Conservation (phyloP, 106 monocot species). For the Agapanthus africanus region DNA sequence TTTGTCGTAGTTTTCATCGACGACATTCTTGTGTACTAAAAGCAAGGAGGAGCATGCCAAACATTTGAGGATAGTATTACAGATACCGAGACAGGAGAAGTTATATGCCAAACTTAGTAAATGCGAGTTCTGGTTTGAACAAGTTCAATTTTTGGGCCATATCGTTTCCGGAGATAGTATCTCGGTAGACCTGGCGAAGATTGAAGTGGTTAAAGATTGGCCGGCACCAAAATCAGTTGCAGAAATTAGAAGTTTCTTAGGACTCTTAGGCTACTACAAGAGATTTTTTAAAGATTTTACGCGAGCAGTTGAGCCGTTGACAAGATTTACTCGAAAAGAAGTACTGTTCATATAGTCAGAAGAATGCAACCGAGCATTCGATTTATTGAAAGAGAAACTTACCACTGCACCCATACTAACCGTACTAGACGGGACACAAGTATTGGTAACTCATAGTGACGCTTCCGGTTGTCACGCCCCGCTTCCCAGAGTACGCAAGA, state of each 20-base stretch:
- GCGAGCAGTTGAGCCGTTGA: neutral
- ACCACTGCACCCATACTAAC: neutral
- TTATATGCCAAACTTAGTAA: neutral
- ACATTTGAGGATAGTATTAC: neutral
- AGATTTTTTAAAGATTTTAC: neutral
- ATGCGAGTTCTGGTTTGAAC: neutral
- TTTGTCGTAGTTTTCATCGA: neutral
- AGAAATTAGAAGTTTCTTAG: constrained; percentile 6
- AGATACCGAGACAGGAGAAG: neutral
- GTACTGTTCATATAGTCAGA: neutral
- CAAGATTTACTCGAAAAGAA: neutral
- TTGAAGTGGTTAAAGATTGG: neutral
- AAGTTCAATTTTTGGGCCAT: neutral
- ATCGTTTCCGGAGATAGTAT: neutral
- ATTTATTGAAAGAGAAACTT: neutral
- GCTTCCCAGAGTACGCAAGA: too few species aligned
- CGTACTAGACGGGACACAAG: neutral
- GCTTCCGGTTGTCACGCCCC: neutral
- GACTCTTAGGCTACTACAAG: constrained; percentile 2
- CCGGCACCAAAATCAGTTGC: neutral
- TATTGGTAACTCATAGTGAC: neutral
- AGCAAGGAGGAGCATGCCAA: neutral
- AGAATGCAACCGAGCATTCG: neutral
- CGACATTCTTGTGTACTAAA: neutral
- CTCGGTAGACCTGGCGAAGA: neutral